These are phyloP conservation scores for Gelatoporia subvermispora DNA, from an alignment of 768 basidiomycete species.

Conservation along the genomic window DNA sequence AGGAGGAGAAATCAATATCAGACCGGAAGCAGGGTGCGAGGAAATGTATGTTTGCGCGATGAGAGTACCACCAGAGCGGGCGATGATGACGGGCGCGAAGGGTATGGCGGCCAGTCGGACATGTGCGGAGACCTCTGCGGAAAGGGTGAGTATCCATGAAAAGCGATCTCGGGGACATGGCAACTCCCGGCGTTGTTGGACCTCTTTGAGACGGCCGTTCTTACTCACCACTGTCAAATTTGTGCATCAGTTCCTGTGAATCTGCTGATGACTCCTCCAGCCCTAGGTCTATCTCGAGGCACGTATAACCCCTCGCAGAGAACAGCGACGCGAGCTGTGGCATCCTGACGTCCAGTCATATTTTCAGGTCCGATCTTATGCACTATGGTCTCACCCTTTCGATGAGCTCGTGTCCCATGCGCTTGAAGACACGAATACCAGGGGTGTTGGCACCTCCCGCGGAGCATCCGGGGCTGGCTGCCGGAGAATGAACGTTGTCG, in stretches of 20 bases:
- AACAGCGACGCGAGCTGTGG: conserved; percentile 33
- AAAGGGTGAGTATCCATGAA: neutral
- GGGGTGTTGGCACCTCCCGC: conserved; percentile 46
- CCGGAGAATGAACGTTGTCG: conserved; percentile 31
- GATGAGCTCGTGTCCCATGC: conserved; percentile 37
- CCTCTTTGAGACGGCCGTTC: neutral
- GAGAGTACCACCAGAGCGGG: conserved; percentile 43
- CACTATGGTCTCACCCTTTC: conserved; percentile 28
- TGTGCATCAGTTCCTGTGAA: conserved; percentile 30
- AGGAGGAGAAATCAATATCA: conserved; percentile 59
- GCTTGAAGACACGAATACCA: conserved; percentile 48
- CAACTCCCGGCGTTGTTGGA: neutral
- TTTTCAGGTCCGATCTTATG: neutral
- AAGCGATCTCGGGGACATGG: neutral
- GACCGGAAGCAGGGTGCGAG: conserved; percentile 56
- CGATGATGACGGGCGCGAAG: conserved; percentile 56
- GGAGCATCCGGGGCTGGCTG: conserved; percentile 36
- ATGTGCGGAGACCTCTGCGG: conserved; percentile 37
- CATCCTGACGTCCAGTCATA: conserved; percentile 25
- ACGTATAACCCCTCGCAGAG: conserved; percentile 46
- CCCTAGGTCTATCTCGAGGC: conserved; percentile 38
- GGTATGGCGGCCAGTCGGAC: conserved; percentile 40
- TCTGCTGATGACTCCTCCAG: conserved; percentile 14
- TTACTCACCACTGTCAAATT: conserved; percentile 36
- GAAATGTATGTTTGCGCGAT: conserved; percentile 67